Evolutionary conservation across 495 filamentous ascomycete genomes (phyloP).

Genomic region (Viridothelium virens): DNA sequence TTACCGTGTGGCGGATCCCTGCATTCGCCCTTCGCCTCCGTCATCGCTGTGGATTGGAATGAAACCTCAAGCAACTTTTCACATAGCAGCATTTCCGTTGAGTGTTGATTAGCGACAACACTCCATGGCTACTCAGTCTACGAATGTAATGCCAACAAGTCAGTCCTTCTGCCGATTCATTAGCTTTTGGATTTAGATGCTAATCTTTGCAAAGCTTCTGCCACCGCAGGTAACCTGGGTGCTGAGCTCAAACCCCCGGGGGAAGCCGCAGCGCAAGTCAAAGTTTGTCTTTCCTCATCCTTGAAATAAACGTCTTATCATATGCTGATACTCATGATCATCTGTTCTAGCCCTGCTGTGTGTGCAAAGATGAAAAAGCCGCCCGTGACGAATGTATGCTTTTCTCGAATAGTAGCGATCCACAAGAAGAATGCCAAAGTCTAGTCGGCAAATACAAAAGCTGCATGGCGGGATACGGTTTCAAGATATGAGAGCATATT

Average conservation of each 20-base stretch:
- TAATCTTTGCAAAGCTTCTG: constrained; percentile 18
- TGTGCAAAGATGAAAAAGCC: constrained; percentile 92
- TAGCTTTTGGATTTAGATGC: not conserved
- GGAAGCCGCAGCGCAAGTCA: constrained; percentile 45
- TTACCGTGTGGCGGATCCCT: constrained; percentile 4
- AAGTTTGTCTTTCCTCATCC: constrained; percentile 37
- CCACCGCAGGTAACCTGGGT: constrained; percentile 36
- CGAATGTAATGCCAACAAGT: constrained; percentile 26
- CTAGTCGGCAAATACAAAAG: constrained; percentile 77
- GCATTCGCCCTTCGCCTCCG: not conserved
- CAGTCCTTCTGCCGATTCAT: constrained; percentile 11
- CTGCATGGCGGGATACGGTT: constrained; percentile 92
- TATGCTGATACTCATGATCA: not conserved
- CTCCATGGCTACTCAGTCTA: not conserved
- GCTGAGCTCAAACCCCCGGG: constrained; percentile 38
- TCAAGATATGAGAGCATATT: constrained; percentile 48
- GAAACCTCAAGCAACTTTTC: too few species aligned
- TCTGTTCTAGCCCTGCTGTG: constrained; percentile 72
- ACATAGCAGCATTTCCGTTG: too few species aligned
- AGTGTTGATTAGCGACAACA: not conserved
- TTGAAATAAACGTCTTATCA: not conserved
- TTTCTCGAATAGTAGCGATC: constrained; percentile 72
- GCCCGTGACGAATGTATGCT: constrained; percentile 97
- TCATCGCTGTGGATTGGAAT: constrained; percentile 1
- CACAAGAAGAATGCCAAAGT: constrained; percentile 68